A percentile compares a stretch with the other conserved stretches of the same genome.
phyloP scores from a whole-genome alignment of 768 basidiomycete genomes.

The Collybiopsis luxurians region DNA sequence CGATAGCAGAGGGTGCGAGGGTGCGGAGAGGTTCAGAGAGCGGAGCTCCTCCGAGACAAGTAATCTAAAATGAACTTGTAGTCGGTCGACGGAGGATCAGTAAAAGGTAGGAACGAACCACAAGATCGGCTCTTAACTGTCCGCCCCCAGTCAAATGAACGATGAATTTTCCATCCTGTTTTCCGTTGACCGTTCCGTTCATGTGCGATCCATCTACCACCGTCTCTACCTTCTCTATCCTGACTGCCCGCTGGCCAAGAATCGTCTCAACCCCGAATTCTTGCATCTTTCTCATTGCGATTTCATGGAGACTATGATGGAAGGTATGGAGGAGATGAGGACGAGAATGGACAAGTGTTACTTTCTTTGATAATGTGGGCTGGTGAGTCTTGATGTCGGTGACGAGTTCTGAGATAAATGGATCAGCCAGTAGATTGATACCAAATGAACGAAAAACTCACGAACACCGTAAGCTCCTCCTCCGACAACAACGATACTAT shows the following conservation, averaged over 20 bases:
- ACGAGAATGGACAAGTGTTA: conserved; percentile 49
- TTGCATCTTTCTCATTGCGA: conserved; percentile 24
- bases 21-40: conserved; percentile 17
- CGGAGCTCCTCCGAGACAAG: conserved; percentile 28
- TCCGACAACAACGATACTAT: conserved; percentile 49
- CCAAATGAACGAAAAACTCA: conserved; percentile 24
- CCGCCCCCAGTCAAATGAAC: conserved; percentile 36
- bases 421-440: too few relatives aligned
- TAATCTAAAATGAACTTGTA: conserved; percentile 16
- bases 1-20: conserved; percentile 18
- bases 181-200: conserved; percentile 14
- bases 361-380: conserved; percentile 31
- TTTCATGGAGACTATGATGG: conserved; percentile 30
- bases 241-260: conserved; percentile 31
- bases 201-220: conserved; percentile 19
- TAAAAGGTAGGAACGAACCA: conserved; percentile 25
- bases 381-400: conserved; percentile 38
- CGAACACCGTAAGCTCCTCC: conserved; percentile 61
- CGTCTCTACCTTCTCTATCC: conserved; percentile 21
- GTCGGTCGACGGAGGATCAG: not conserved
- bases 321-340: conserved; percentile 40
- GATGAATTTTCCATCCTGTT: conserved; percentile 17
- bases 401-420: conserved; percentile 51
- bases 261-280: conserved; percentile 35
- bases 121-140: conserved; percentile 34